Evolutionary conservation across 2,329 filamentous ascomycete genomes (phyloP).

Genomic region (Calonectria naviculata): DNA sequence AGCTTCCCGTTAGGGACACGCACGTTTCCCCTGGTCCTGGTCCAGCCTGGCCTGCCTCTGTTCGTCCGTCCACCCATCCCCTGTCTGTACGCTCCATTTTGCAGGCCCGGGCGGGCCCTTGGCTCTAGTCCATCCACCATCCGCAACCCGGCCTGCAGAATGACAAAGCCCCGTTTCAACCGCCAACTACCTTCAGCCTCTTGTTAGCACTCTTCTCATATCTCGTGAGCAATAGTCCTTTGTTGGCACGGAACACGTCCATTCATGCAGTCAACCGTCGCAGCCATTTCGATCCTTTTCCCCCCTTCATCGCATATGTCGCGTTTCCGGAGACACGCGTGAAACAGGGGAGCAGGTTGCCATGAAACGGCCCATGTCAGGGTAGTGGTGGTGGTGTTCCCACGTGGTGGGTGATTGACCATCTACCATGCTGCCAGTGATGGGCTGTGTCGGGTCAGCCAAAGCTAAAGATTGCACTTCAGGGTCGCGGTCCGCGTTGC

Average conservation of each 20-base stretch:
- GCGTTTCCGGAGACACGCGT: conserved; percentile 6
- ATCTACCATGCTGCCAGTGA: background rate
- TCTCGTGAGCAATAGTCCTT: background rate
- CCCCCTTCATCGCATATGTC: background rate
- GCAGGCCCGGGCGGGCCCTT: background rate
- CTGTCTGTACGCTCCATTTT: background rate
- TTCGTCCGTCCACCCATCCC: background rate
- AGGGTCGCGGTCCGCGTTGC: background rate
- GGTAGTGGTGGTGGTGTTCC: background rate
- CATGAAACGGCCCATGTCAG: conserved; percentile 9
- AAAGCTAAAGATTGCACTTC: background rate
- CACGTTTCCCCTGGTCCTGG: conserved; percentile 3
- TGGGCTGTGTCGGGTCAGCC: background rate
- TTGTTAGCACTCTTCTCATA: background rate
- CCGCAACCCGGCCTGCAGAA: background rate
- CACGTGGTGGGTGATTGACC: background rate
- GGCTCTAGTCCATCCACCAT: background rate
- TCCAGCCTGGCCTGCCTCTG: background rate
- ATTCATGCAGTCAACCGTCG: no score
- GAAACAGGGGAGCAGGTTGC: conserved; percentile 4
- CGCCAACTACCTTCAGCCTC: background rate
- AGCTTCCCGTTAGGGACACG: conserved; percentile 15
- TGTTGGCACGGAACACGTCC: no score
- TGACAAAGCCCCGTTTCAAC: conserved; percentile 14
- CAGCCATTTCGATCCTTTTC: background rate